Conservation (phyloP, 176 grass and related monocot genomes). For the Oropetium thomaeum region DNA sequence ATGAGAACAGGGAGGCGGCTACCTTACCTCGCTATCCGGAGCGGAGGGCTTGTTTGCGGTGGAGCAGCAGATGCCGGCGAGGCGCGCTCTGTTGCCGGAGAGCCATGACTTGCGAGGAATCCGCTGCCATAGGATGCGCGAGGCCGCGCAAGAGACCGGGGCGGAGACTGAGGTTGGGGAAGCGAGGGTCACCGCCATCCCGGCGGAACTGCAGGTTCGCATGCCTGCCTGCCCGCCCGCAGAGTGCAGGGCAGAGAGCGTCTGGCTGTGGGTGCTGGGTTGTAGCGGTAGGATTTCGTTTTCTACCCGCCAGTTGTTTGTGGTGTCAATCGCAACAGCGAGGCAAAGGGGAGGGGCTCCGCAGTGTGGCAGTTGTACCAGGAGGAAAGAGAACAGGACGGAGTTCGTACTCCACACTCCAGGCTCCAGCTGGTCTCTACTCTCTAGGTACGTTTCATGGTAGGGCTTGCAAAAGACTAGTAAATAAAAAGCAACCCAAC, state of each 20-base stretch:
- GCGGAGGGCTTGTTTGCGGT: slow-evolving; percentile 56
- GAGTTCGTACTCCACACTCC: no score
- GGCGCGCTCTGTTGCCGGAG: slow-evolving; percentile 23
- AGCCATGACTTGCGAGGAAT: neutral
- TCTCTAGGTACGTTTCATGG: no score
- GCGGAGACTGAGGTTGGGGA: neutral
- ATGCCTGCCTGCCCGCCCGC: slow-evolving; percentile 12
- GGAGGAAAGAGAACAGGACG: neutral
- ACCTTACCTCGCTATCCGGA: slow-evolving; percentile 64
- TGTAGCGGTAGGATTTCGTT: slow-evolving; percentile 24
- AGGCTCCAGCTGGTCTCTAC: neutral
- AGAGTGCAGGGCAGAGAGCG: slow-evolving; percentile 21
- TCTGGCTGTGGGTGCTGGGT: neutral
- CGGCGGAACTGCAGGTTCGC: neutral
- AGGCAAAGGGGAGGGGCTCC: neutral
- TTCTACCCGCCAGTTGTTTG: slow-evolving; percentile 37
- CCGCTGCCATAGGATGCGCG: neutral
- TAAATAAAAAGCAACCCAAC: neutral
- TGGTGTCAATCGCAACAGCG: slow-evolving; percentile 44
- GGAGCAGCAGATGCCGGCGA: slow-evolving; percentile 40
- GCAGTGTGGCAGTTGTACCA: neutral
- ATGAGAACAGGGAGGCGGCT: slow-evolving; percentile 19
- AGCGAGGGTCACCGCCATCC: slow-evolving; percentile 20
- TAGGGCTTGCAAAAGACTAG: neutral
- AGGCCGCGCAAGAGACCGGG: neutral